Conservation (phyloP, 805 yeast species). For the Candida coquimbonensis region DNA sequence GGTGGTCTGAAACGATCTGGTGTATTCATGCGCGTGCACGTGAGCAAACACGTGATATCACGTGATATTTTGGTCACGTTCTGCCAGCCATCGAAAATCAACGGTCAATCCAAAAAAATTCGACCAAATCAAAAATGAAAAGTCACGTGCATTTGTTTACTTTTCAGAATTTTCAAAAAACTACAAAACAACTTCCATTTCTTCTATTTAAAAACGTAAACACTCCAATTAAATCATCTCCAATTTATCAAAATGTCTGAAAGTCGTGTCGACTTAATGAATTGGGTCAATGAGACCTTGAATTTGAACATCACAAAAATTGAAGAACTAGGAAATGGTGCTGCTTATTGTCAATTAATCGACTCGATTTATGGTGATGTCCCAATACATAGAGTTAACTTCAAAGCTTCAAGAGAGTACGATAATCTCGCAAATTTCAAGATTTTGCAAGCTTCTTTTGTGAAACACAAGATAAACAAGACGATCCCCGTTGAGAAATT, state of each 20-base stretch:
- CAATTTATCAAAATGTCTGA: background rate
- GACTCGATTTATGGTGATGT: conserved; percentile 80
- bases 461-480: conserved; percentile 61
- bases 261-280: conserved; percentile 63
- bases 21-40: no score
- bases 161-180: background rate
- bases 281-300: conserved; percentile 76
- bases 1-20: no score
- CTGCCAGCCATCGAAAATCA: no score
- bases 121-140: no score
- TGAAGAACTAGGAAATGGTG: conserved; percentile 95
- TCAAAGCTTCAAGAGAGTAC: conserved; percentile 62
- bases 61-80: no score
- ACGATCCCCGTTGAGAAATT: conserved; percentile 74
- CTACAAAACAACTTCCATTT: no score
- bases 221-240: background rate
- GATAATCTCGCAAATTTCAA: conserved; percentile 79
- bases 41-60: no score
- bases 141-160: no score
- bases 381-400: conserved; percentile 73
- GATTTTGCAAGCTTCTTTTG: conserved; percentile 75
- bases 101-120: no score
- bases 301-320: conserved; percentile 63
- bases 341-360: conserved; percentile 87
- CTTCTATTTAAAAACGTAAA: background rate